A percentile compares a stretch with the other conserved stretches of the same genome.
phyloP scores from a whole-genome alignment of 768 basidiomycete genomes.

The Gautieria morchelliformis region DNA sequence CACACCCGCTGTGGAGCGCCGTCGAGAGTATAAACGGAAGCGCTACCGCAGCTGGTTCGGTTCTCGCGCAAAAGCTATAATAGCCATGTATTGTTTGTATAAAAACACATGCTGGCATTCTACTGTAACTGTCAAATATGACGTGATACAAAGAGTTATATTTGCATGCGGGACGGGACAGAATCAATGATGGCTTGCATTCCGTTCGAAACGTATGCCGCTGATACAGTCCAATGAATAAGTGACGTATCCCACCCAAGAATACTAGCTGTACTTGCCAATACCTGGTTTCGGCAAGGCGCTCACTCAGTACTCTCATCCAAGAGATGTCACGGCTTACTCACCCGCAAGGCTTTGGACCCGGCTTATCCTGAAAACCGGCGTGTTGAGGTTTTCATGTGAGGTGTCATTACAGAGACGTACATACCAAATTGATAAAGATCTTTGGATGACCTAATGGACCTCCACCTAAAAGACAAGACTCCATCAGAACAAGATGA shows the following conservation, averaged over 20 bases:
- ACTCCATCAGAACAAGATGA: constrained; percentile 4
- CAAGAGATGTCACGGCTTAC: constrained; percentile 24
- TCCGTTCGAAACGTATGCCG: constrained; percentile 85
- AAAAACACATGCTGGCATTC: background rate
- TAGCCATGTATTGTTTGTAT: constrained; percentile 8
- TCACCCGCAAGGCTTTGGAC: constrained; percentile 84
- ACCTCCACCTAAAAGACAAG: constrained; percentile 60
- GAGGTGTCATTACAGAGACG: background rate
- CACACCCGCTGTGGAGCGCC: background rate
- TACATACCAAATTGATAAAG: constrained; percentile 84
- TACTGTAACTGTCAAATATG: background rate
- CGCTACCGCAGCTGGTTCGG: background rate
- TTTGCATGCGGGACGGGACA: background rate
- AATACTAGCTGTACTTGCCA: constrained; percentile 20
- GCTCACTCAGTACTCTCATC: constrained; percentile 2
- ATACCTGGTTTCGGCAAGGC: constrained; percentile 19
- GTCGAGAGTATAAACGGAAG: background rate
- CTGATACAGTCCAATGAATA: constrained; percentile 29
- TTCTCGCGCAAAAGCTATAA: constrained; percentile 1
- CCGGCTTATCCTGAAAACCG: constrained; percentile 68
- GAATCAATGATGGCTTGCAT: constrained; percentile 34
- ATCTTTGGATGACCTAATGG: constrained; percentile 95
- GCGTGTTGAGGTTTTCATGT: constrained; percentile 1
- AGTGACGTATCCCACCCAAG: constrained; percentile 1
- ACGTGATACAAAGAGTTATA: background rate